These are phyloP conservation scores for Grifola frondosa DNA, from an alignment of 1,284 basidiomycete genomes.

Conservation along the genomic window DNA sequence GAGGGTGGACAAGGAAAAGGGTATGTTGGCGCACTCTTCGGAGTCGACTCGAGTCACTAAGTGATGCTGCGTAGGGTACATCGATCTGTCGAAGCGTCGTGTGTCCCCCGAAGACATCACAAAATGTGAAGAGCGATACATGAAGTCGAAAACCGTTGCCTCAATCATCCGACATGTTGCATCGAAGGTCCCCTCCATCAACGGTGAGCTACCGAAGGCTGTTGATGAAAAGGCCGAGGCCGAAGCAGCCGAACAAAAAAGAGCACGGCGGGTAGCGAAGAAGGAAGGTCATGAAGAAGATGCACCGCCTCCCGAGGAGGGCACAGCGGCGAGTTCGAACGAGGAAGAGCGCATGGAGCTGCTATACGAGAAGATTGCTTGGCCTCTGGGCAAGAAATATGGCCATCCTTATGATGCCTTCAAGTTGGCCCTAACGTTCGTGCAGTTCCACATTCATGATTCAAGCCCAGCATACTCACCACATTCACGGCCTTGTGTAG, in stretches of 20 bases:
- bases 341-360: conserved; percentile 79
- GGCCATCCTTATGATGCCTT: conserved; percentile 98
- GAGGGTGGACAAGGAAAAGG: conserved; percentile 99
- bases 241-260: conserved; percentile 46
- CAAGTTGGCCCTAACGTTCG: conserved; percentile 91
- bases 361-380: conserved; percentile 89
- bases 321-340: conserved; percentile 43
- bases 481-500: conserved; percentile 40
- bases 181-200: conserved; percentile 70
- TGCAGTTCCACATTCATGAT: conserved; percentile 17
- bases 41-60: not conserved
- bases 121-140: conserved; percentile 98
- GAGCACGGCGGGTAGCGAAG: conserved; percentile 42
- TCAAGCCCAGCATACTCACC: conserved; percentile 1
- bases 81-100: conserved; percentile 97
- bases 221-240: conserved; percentile 45
- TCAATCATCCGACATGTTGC: conserved; percentile 95
- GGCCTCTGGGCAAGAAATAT: conserved; percentile 92
- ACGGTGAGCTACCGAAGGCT: conserved; percentile 38
- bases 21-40: conserved; percentile 42
- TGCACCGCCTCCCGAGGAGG: conserved; percentile 32
- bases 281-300: conserved; percentile 44
- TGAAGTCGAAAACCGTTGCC: conserved; percentile 95
- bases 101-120: conserved; percentile 99
- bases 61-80: conserved; percentile 70